Percentiles rank a stretch among this genome's conserved stretches.
These are phyloP conservation scores for Flaveria sonorensis DNA, from an alignment of 129 eudicot genomes.

Conservation along the genomic window DNA sequence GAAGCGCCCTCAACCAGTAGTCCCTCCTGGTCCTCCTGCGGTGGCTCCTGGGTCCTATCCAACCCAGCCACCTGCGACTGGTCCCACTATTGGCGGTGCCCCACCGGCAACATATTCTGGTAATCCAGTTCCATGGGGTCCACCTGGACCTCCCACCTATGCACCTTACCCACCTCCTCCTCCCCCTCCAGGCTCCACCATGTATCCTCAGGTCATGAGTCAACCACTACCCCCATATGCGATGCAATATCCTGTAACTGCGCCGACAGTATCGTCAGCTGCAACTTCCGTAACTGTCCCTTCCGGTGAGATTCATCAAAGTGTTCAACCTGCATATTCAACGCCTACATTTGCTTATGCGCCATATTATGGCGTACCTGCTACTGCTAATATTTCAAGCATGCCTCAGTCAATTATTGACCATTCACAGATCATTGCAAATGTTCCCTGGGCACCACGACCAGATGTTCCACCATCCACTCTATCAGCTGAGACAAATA, in stretches of 20 bases:
- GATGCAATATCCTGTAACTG: conserved; percentile 54
- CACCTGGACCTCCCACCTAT: conserved; percentile 60
- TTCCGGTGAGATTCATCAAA: conserved; percentile 52
- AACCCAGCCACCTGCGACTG: conserved; percentile 46
- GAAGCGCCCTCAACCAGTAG: conserved; percentile 73
- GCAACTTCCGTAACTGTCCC: conserved; percentile 13
- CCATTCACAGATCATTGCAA: conserved; percentile 46
- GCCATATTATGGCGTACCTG: conserved; percentile 58
- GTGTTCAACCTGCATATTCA: conserved; percentile 54
- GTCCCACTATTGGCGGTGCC: conserved; percentile 45
- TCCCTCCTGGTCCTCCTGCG: conserved; percentile 45
- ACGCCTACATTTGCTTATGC: conserved; percentile 48
- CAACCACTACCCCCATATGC: conserved; percentile 55
- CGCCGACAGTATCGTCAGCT: conserved; percentile 32
- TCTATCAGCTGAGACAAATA: conserved; percentile 46
- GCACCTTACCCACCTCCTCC: conserved; percentile 54
- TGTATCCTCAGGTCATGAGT: conserved; percentile 51
- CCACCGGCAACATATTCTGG: conserved; percentile 53
- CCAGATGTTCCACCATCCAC: conserved; percentile 48
- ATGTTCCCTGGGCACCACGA: conserved; percentile 82
- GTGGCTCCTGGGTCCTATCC: conserved; percentile 41
- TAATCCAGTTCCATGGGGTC: conserved; percentile 66
- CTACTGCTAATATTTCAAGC: conserved; percentile 21
- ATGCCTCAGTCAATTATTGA: conserved; percentile 43
- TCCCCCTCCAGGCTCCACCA: conserved; percentile 56